Percentiles rank a stretch among this genome's conserved stretches.
These are phyloP conservation scores for Cyanophora paradoxa DNA, from an alignment of 78 protist genomes.

Conservation along the genomic window DNA sequence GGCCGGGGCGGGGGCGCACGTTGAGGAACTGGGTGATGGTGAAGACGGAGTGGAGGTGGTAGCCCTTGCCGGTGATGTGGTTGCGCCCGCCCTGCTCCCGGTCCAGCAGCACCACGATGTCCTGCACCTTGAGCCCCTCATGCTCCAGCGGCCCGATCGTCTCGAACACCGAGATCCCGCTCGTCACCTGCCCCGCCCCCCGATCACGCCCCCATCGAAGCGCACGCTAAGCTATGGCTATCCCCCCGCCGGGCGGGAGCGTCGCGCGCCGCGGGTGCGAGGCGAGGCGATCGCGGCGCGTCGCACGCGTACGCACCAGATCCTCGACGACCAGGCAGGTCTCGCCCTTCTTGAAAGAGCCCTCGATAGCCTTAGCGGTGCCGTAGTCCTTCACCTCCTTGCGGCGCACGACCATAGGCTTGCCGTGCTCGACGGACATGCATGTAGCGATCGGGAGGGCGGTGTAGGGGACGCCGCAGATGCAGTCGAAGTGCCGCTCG, in stretches of 20 bases:
- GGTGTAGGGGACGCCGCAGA: constrained; percentile 76
- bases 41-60: constrained; percentile 37
- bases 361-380: constrained; percentile 66
- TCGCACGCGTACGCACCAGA: constrained; percentile 65
- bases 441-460: constrained; percentile 78
- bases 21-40: constrained; percentile 35
- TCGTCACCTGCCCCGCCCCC: no score
- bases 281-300: no score
- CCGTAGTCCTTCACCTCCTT: constrained; percentile 80
- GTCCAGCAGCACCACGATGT: constrained; percentile 67
- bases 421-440: constrained; percentile 37
- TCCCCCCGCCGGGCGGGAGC: no score
- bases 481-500: background rate
- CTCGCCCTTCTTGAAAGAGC: constrained; percentile 52
- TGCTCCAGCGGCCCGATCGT: constrained; percentile 46
- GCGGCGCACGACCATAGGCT: constrained; percentile 64
- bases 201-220: no score
- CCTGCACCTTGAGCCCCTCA: constrained; percentile 46
- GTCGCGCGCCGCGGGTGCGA: no score
- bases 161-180: constrained; percentile 58
- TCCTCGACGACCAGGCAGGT: constrained; percentile 67
- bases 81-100: constrained; percentile 69
- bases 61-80: no score
- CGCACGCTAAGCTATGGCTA: no score
- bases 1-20: no score